A percentile compares a stretch with the other conserved stretches of the same genome.
Conservation (phyloP, 192 early-diverging fungal species). For the Coemansia sp. region DNA sequence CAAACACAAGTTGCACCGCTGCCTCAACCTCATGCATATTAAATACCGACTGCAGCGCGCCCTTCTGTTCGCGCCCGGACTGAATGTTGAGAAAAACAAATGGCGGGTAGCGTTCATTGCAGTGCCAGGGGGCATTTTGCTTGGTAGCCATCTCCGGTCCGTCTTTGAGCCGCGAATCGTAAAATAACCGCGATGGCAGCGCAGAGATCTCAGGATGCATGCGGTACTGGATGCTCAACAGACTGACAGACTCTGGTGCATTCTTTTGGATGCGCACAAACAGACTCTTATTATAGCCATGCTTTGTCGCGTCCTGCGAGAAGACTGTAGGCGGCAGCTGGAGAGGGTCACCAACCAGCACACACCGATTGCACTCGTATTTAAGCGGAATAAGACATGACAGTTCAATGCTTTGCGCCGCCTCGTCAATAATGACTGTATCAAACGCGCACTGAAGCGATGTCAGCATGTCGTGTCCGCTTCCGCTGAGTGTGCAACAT, state of each 20-base stretch:
- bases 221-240: constrained; percentile 94
- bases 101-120: constrained; percentile 58
- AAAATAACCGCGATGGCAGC: constrained; percentile 81
- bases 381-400: constrained; percentile 85
- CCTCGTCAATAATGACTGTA: constrained; percentile 94
- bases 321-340: constrained; percentile 92
- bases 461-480: constrained; percentile 80
- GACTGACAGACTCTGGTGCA: constrained; percentile 62
- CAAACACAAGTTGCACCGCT: constrained; percentile 68
- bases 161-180: constrained; percentile 71
- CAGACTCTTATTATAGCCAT: constrained; percentile 81
- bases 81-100: constrained; percentile 77
- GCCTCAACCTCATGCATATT: constrained; percentile 78
- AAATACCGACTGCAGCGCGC: constrained; percentile 65
- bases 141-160: constrained; percentile 65
- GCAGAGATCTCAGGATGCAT: constrained; percentile 91
- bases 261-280: constrained; percentile 83
- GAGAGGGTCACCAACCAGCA: constrained; percentile 93
- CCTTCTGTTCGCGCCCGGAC: constrained; percentile 63
- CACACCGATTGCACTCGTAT: constrained; percentile 73
- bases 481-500: constrained; percentile 79
- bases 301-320: constrained; percentile 65
- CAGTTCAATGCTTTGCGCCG: constrained; percentile 89
- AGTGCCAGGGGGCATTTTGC: constrained; percentile 75
- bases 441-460: constrained; percentile 68